A percentile compares a stretch with the other conserved stretches of the same genome.
Conservation (phyloP, 23 red algal species). For the Gracilaria domingensis region DNA sequence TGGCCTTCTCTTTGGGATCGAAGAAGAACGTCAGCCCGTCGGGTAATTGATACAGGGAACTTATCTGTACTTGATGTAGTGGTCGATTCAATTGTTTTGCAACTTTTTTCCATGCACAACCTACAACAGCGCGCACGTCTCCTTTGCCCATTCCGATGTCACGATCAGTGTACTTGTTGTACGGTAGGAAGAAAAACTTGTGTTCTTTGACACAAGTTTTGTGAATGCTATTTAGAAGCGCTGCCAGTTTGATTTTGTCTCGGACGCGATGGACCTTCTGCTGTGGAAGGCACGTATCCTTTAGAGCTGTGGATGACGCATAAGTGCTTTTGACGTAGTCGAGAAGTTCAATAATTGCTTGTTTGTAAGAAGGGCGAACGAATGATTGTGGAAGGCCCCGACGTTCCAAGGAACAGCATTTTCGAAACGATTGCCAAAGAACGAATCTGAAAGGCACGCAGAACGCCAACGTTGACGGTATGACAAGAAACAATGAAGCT, state of each 20-base stretch:
- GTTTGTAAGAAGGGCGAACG: neutral
- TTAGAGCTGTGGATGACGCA: neutral
- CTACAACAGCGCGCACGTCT: too few relatives aligned
- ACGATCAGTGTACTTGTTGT: neutral
- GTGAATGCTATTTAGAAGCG: neutral
- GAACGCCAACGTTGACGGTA: neutral
- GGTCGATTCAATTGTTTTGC: neutral
- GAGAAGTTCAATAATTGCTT: neutral
- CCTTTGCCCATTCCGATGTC: neutral
- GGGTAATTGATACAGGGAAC: neutral
- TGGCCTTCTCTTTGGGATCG: neutral
- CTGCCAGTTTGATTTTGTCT: neutral
- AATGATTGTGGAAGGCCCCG: constrained; percentile 3
- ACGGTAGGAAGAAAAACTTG: neutral
- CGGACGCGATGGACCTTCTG: neutral
- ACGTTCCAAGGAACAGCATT: neutral
- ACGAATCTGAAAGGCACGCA: neutral
- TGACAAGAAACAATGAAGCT: too few relatives aligned
- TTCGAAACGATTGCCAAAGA: neutral
- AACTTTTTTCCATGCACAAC: neutral
- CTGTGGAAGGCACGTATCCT: neutral
- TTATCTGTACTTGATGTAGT: neutral
- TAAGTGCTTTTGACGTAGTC: neutral
- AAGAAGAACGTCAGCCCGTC: neutral
- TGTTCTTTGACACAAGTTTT: neutral